Evolutionary conservation across 768 basidiomycete species (phyloP).

Genomic region (Boletus reticuloceps): DNA sequence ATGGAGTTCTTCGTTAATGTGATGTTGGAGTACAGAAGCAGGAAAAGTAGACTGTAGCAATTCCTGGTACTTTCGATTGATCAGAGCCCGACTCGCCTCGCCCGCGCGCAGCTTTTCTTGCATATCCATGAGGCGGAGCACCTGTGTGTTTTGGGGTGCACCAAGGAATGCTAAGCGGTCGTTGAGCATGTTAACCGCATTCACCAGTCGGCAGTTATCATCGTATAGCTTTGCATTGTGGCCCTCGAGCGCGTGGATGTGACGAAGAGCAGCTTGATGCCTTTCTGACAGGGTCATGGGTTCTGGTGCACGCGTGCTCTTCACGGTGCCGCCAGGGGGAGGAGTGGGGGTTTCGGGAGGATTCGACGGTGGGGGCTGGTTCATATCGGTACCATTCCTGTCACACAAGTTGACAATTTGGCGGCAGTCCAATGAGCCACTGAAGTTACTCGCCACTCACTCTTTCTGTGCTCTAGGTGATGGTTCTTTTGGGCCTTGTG

Average conservation of each 20-base stretch:
- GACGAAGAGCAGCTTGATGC: constrained; percentile 25
- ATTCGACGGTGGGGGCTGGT: not conserved
- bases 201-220: constrained; percentile 37
- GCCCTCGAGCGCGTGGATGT: constrained; percentile 28
- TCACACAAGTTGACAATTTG: not conserved
- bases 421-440: not conserved
- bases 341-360: constrained; percentile 2
- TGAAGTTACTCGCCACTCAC: constrained; percentile 9
- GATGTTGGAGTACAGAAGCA: constrained; percentile 13
- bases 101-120: constrained; percentile 27
- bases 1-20: constrained; percentile 19
- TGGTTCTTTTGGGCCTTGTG: constrained; percentile 1
- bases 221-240: constrained; percentile 35
- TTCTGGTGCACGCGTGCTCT: constrained; percentile 44
- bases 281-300: constrained; percentile 37
- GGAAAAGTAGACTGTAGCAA: constrained; percentile 13
- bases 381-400: constrained; percentile 2
- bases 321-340: not conserved
- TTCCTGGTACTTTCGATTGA: constrained; percentile 27
- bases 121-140: constrained; percentile 16
- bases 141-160: constrained; percentile 16
- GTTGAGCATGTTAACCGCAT: constrained; percentile 29
- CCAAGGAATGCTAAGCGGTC: constrained; percentile 25
- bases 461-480: not conserved
- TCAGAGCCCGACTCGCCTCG: constrained; percentile 14